Evolutionary conservation across 129 eudicot genomes (phyloP).

Genomic region (Flaveria ramosissima): DNA sequence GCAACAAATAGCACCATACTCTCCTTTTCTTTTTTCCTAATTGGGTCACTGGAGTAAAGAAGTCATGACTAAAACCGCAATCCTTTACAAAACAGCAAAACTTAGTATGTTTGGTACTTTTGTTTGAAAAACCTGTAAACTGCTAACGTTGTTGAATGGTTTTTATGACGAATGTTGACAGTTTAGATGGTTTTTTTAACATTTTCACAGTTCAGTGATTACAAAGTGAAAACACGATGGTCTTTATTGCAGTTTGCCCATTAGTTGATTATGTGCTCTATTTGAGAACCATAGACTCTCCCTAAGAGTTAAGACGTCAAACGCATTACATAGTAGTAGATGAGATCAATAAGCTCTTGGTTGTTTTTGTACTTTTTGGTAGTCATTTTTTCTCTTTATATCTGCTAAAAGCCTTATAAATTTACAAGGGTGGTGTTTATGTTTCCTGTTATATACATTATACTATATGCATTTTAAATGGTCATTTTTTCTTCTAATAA

Average conservation of each 20-base stretch:
- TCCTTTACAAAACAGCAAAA: no score
- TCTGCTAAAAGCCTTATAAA: not conserved
- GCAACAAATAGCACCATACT: no score
- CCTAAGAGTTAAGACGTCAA: not conserved
- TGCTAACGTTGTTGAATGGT: no score
- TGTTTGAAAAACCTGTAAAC: no score
- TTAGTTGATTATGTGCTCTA: not conserved
- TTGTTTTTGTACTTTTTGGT: not conserved
- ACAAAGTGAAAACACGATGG: not conserved
- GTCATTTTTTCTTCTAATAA: not conserved
- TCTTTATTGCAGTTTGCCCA: not conserved
- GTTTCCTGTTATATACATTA: not conserved
- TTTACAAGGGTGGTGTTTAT: not conserved
- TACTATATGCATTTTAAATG: not conserved
- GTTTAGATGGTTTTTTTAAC: no score
- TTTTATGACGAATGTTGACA: no score
- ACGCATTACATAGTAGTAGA: not conserved
- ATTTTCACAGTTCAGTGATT: no score
- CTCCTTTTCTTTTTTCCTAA: no score
- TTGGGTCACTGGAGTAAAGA: no score
- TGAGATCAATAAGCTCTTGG: conserved; percentile 1
- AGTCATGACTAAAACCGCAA: no score
- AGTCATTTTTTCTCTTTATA: conserved; percentile 3
- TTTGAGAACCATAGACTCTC: conserved; percentile 3
- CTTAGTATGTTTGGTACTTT: no score